Evolutionary conservation across 1,284 basidiomycete genomes (phyloP).

Genomic region (Puccinia horiana): DNA sequence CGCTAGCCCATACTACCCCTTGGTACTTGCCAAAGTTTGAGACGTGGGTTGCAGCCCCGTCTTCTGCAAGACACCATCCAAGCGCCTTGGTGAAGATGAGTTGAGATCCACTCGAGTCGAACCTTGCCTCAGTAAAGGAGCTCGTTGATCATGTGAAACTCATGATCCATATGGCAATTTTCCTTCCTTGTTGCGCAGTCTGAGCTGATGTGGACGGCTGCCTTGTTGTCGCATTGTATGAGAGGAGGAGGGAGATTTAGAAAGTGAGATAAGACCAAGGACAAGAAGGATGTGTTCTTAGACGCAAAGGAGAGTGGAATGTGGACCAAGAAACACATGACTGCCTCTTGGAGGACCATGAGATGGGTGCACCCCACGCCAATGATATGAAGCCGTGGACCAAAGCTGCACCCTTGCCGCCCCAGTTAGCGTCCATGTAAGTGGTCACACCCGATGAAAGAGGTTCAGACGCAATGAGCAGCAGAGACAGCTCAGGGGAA

Average conservation of each 20-base stretch:
- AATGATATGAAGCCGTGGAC: neutral
- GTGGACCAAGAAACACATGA: conserved; percentile 20
- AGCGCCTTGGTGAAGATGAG: conserved; percentile 36
- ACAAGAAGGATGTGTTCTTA: neutral
- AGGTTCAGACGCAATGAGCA: neutral
- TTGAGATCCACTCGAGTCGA: neutral
- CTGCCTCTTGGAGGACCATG: conserved; percentile 22
- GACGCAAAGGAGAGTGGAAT: conserved; percentile 8
- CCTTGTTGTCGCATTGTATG: neutral
- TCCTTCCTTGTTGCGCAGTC: neutral
- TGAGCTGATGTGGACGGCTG: neutral
- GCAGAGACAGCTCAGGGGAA: neutral
- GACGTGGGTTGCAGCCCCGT: neutral
- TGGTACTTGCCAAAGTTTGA: neutral
- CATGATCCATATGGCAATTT: conserved; percentile 17
- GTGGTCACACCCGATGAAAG: neutral
- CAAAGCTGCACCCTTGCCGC: conserved; percentile 2
- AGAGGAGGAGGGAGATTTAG: neutral
- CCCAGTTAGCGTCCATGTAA: conserved; percentile 43
- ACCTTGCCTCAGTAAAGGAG: neutral
- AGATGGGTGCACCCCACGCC: neutral
- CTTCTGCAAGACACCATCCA: neutral
- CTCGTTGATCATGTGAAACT: conserved; percentile 34
- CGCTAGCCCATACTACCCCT: neutral
- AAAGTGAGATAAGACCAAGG: neutral